Conservation (phyloP, 2,329 filamentous ascomycete genomes). For the Xylariaceae sp. region DNA sequence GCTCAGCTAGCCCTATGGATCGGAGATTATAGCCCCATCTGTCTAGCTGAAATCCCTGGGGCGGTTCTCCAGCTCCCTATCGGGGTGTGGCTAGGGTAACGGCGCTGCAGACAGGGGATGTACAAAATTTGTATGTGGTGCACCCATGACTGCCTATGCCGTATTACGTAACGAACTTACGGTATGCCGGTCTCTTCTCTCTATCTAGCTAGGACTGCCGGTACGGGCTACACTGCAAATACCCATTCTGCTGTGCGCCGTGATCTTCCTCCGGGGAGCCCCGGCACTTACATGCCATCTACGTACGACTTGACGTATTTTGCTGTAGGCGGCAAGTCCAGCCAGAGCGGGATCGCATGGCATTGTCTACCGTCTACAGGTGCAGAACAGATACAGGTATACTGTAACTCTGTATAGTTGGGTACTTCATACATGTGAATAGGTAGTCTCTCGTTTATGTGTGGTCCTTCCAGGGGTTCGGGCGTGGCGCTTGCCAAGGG, state of each 20-base stretch:
- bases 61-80: background rate
- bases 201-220: no score
- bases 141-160: background rate
- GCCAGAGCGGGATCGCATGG: background rate
- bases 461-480: constrained; percentile 18
- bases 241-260: background rate
- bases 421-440: no score
- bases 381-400: no score
- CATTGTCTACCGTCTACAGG: background rate
- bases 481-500: constrained; percentile 14
- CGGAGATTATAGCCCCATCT: constrained; percentile 16
- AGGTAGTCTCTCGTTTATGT: no score
- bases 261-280: background rate
- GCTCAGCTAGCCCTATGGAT: constrained; percentile 19
- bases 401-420: background rate
- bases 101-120: background rate
- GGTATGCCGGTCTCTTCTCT: no score
- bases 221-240: no score
- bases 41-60: constrained; percentile 14
- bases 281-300: background rate
- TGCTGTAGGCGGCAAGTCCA: background rate
- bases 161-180: background rate
- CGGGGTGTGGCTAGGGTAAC: background rate
- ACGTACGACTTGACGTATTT: background rate
- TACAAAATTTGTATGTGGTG: background rate